A percentile compares a stretch with the other conserved stretches of the same genome.
These are phyloP conservation scores for Musa balbisiana DNA, from an alignment of 202 grass and related monocot species.

Conservation along the genomic window DNA sequence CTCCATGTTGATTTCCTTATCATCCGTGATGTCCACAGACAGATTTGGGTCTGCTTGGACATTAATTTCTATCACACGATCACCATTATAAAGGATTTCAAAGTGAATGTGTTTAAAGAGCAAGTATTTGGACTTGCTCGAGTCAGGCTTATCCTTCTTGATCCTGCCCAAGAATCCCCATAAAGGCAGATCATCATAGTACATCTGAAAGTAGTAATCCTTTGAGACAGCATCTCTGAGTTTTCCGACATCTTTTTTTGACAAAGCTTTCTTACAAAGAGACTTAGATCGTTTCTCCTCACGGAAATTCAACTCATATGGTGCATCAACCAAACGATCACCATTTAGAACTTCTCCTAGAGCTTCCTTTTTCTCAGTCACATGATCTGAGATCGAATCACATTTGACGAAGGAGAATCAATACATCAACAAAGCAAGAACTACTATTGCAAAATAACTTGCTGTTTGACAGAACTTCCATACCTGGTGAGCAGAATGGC, in stretches of 20 bases:
- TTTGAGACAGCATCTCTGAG: slow-evolving; percentile 74
- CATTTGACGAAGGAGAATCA: slow-evolving; percentile 13
- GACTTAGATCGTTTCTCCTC: slow-evolving; percentile 49
- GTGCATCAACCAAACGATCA: slow-evolving; percentile 83
- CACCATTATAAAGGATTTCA: slow-evolving; percentile 62
- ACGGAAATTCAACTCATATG: slow-evolving; percentile 75
- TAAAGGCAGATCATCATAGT: slow-evolving; percentile 89
- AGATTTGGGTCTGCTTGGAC: slow-evolving; percentile 59
- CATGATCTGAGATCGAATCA: slow-evolving; percentile 51
- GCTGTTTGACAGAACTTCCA: slow-evolving; percentile 3
- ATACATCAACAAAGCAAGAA: background rate
- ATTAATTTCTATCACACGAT: slow-evolving; percentile 76
- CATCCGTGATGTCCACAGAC: slow-evolving; percentile 64
- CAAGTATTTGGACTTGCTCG: slow-evolving; percentile 47
- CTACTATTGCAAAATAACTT: background rate
- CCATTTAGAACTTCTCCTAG: slow-evolving; percentile 92
- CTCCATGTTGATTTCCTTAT: slow-evolving; percentile 59
- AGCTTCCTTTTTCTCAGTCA: slow-evolving; percentile 80
- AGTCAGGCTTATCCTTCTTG: slow-evolving; percentile 55
- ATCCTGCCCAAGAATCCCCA: slow-evolving; percentile 94
- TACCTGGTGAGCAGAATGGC: slow-evolving; percentile 89
- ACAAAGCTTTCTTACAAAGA: slow-evolving; percentile 64
- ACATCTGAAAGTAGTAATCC: slow-evolving; percentile 98
- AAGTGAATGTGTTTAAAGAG: slow-evolving; percentile 96
- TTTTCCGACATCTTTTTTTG: slow-evolving; percentile 50